Conservation (phyloP, 768 basidiomycete species). For the Amanita polypyramis region DNA sequence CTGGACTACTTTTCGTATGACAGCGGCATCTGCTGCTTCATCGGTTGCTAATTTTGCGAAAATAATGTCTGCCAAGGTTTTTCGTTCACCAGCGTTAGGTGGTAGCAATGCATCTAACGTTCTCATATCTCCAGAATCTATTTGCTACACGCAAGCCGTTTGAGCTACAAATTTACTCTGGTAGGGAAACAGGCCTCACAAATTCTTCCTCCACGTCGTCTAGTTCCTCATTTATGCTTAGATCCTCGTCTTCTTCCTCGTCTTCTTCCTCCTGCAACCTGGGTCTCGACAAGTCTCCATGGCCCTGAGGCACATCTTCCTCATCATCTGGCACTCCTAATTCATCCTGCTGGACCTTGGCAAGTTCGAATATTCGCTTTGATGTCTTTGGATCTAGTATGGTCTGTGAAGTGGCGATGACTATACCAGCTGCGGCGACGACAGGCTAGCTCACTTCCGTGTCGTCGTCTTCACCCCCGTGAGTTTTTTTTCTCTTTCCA, state of each 20-base stretch:
- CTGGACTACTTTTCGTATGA: constrained; percentile 52
- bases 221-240: constrained; percentile 21
- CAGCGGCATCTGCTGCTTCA: constrained; percentile 40
- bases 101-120: constrained; percentile 78
- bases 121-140: constrained; percentile 84
- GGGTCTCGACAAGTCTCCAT: not conserved
- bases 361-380: constrained; percentile 82
- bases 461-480: constrained; percentile 42
- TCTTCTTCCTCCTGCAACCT: not conserved
- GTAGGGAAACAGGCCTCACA: constrained; percentile 26
- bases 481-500: constrained; percentile 62
- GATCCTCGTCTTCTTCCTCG: constrained; percentile 7
- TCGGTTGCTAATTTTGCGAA: constrained; percentile 80
- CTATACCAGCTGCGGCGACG: constrained; percentile 10
- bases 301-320: constrained; percentile 39
- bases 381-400: constrained; percentile 78
- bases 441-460: constrained; percentile 33
- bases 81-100: constrained; percentile 60
- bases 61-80: constrained; percentile 94
- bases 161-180: constrained; percentile 2
- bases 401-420: constrained; percentile 29
- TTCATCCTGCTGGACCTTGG: constrained; percentile 89
- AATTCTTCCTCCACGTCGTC: constrained; percentile 54
- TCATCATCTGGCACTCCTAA: constrained; percentile 52
- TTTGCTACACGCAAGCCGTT: constrained; percentile 42